phyloP scores from a whole-genome alignment of 352 stramenopile genomes.

The Pythium periplocum region DNA sequence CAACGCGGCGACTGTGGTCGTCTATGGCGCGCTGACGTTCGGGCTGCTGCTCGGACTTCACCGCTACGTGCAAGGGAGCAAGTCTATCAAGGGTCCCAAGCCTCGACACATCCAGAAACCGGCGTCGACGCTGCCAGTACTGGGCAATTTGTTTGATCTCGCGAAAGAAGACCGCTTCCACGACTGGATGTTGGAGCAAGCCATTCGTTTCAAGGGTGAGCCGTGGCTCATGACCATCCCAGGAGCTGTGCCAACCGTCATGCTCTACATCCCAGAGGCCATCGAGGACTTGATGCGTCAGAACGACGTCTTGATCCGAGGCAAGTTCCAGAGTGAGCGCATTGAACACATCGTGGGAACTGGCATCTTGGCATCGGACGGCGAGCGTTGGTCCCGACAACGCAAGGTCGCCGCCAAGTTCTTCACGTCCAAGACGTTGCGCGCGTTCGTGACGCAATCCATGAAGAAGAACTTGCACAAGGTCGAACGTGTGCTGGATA shows the following conservation, averaged over 20 bases:
- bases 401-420: conserved; percentile 26
- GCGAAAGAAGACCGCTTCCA: conserved; percentile 29
- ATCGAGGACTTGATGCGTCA: conserved; percentile 34
- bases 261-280: conserved; percentile 15
- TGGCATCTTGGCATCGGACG: conserved; percentile 22
- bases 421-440: conserved; percentile 25
- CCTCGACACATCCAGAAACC: background rate
- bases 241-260: conserved; percentile 10
- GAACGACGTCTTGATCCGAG: conserved; percentile 29
- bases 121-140: conserved; percentile 22
- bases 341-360: conserved; percentile 18
- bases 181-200: conserved; percentile 39
- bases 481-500: conserved; percentile 13
- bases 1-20: no score
- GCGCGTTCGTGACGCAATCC: no score
- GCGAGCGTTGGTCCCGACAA: conserved; percentile 27
- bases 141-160: conserved; percentile 32
- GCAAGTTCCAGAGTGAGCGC: conserved; percentile 16
- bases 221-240: conserved; percentile 20
- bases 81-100: no score
- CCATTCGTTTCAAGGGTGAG: conserved; percentile 9
- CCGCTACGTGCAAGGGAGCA: no score
- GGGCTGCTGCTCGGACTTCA: no score
- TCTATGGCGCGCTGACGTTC: no score
- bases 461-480: conserved; percentile 16